Evolutionary conservation across 2,329 filamentous ascomycete genomes (phyloP).

Genomic region (Sporothrix mexicana): DNA sequence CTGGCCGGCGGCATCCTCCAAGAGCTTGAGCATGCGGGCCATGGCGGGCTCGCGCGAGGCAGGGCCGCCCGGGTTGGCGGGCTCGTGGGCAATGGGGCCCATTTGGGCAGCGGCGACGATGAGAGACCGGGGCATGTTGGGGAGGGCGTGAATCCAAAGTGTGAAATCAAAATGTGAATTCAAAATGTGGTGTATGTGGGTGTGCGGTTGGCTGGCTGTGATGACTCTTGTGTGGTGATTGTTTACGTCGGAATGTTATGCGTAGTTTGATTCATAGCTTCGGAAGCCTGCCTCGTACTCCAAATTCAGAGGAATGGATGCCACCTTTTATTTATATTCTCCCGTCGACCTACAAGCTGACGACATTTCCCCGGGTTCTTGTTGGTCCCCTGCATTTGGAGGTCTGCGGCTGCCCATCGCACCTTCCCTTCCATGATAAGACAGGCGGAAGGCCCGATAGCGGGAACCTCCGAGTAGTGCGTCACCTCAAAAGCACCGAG

Average conservation of each 20-base stretch:
- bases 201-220: not conserved
- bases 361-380: slow-evolving; percentile 15
- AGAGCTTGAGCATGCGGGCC: slow-evolving; percentile 56
- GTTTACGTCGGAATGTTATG: not conserved
- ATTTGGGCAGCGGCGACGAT: slow-evolving; percentile 61
- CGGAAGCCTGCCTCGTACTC: not conserved
- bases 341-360: not conserved
- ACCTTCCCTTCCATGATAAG: slow-evolving; percentile 12
- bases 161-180: too few species aligned
- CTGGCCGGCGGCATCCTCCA: slow-evolving; percentile 52
- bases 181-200: not conserved
- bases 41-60: slow-evolving; percentile 52
- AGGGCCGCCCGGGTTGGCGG: slow-evolving; percentile 40
- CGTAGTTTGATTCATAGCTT: not conserved
- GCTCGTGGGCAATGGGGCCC: slow-evolving; percentile 50
- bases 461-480: slow-evolving; percentile 18
- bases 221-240: not conserved
- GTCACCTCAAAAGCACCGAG: slow-evolving; percentile 15
- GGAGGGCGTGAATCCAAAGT: not conserved
- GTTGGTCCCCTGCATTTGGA: not conserved
- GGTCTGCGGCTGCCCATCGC: not conserved
- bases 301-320: not conserved
- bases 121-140: slow-evolving; percentile 35
- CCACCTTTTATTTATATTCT: not conserved
- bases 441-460: slow-evolving; percentile 22